phyloP scores from a whole-genome alignment of 192 early-diverging fungal genomes.

The Coemansia sp. region DNA sequence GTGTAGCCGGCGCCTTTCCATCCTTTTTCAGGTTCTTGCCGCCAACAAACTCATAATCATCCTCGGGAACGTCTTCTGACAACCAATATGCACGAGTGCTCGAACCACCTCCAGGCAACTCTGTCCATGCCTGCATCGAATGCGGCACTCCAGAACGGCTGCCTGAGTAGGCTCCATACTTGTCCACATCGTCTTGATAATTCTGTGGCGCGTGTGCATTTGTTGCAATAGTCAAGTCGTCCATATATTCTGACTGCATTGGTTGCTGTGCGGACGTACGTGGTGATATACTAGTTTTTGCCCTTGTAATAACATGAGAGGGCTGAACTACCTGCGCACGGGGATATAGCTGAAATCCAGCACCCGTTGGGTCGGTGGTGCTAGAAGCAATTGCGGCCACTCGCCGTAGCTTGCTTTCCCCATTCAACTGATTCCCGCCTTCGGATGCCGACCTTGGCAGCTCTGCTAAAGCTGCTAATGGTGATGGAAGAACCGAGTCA shows the following conservation, averaged over 20 bases:
- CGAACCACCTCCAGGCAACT: constrained; percentile 9
- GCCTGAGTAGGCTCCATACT: background rate
- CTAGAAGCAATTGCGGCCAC: background rate
- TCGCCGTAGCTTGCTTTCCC: constrained; percentile 1
- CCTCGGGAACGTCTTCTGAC: constrained; percentile 40
- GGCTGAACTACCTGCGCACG: constrained; percentile 5
- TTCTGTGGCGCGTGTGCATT: background rate
- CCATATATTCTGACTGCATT: background rate
- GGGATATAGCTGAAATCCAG: constrained; percentile 25
- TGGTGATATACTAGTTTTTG: background rate
- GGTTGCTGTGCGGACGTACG: background rate
- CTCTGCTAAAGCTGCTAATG: background rate
- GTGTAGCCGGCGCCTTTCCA: background rate
- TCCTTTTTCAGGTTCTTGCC: background rate
- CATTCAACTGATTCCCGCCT: background rate
- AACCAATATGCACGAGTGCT: constrained; percentile 26
- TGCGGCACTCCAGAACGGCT: background rate
- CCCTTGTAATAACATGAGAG: background rate
- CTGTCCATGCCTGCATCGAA: background rate
- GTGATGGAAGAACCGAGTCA: background rate
- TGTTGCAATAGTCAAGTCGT: background rate
- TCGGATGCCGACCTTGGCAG: background rate
- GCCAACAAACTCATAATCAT: constrained; percentile 32
- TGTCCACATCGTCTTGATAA: background rate
- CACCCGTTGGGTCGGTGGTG: constrained; percentile 2